phyloP scores from a whole-genome alignment of 2,329 filamentous ascomycete species.

The Aureobasidium namibiae region DNA sequence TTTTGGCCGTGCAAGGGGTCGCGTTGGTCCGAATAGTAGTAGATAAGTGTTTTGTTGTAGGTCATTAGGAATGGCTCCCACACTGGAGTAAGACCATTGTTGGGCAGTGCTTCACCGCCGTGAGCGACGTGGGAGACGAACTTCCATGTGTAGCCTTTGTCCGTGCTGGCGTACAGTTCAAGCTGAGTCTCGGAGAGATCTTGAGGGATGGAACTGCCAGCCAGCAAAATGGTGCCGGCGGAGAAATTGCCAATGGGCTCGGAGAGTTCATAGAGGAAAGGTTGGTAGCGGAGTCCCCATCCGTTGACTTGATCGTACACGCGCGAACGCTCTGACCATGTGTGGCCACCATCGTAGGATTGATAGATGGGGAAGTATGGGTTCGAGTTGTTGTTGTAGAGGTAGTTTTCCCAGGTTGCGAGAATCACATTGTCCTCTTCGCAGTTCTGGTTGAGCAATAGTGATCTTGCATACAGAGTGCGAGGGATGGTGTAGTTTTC shows the following conservation, averaged over 20 bases:
- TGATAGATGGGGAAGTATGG: constrained; percentile 39
- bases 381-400: constrained; percentile 35
- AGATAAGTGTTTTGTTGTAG: constrained; percentile 51
- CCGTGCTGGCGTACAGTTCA: constrained; percentile 58
- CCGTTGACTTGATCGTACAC: constrained; percentile 57
- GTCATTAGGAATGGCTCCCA: constrained; percentile 64
- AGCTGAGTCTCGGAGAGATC: constrained; percentile 57
- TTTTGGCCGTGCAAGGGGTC: constrained; percentile 59
- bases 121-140: constrained; percentile 59
- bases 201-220: constrained; percentile 52
- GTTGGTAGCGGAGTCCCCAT: constrained; percentile 61
- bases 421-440: constrained; percentile 31
- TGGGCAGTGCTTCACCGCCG: constrained; percentile 53
- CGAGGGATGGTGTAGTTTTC: constrained; percentile 26
- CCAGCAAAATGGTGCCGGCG: constrained; percentile 55
- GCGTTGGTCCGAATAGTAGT: constrained; percentile 66
- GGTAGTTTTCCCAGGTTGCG: constrained; percentile 48
- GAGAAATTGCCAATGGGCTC: constrained; percentile 48
- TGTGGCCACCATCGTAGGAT: constrained; percentile 39
- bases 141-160: constrained; percentile 55
- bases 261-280: constrained; percentile 57
- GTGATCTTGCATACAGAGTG: constrained; percentile 44
- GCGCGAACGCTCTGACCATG: constrained; percentile 56
- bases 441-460: constrained; percentile 34
- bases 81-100: constrained; percentile 59